Base-by-base conservation (phyloP, 2,329 filamentous ascomycete genomes). In the Xylariomycetidae sp. region DNA sequence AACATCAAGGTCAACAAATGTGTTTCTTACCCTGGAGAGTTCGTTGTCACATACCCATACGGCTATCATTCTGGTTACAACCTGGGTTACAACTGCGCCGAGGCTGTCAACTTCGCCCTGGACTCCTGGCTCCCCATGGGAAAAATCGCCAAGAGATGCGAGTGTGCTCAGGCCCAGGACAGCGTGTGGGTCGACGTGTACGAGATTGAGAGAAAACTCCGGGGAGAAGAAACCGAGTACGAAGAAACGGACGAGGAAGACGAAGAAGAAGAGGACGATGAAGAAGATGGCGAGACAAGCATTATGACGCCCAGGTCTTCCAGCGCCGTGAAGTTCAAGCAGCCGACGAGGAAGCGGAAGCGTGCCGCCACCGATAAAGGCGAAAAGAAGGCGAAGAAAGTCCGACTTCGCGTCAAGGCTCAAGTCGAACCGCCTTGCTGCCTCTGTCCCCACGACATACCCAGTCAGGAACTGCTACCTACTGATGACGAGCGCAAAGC, bases 51-150 rank as follows among this genome's bases (percentile, higher is more conserved):
- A 0, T 98, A 95, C 56, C 92, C 92, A 0, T 98, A 96, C 52
- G 92, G 92, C 15, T 98, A 98, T 57, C 92, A 98, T 56, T 98
- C 92, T 5, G 92, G 92, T 4, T 98, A 93, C 60, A 98, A 98
- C 50, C 68, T 98, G 23, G 92, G 93, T 12, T 98, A 98, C 66
- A 98, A 98, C 57, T 98, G 92, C 60, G 92, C 92, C 18, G 92
- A 98, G 57, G 95, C 92, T 6, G 92, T 98, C 64, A 98, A 98
- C 57, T 98, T 98, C 59, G 92, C 90, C 5, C 80, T 94, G 7
- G 89, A 95, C 47, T 83, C 86, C 19, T 98, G 92, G 92, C 65
- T 98, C 28, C 83, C 93, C 31, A 95, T 92, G 68, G 92, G 89
- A 15, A 86, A 88, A 50, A 88, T 95, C 47, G 92, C 92, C 12